Base-by-base conservation (phyloP, 305 asterid genomes). In the Fraxinus sp. region DNA sequence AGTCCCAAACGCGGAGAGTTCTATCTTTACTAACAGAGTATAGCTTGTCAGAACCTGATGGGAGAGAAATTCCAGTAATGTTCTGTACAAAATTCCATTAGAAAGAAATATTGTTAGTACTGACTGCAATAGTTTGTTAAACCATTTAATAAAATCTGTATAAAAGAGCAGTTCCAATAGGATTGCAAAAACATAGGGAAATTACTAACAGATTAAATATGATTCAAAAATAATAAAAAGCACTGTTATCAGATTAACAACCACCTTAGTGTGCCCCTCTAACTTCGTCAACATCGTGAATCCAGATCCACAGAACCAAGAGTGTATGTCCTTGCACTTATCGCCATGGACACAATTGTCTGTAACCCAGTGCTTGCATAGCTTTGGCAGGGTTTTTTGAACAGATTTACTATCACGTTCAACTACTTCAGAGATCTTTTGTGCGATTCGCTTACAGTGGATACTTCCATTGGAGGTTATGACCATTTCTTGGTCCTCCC, bases 31-130 rank as follows among this genome's bases (percentile, higher is more conserved):
- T 85, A 30, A 84, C 86, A 0, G 96, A 84, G 76, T 88, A 91
- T 14, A 94, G 89, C 86, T 89, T 89, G 75, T 84, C 87, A 9
- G 79, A 84, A 77, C 90, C 91, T 80, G 87, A 68, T 28, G 94
- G 94, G n/a, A 92, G 91, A 37, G 92, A 79, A 49, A 94, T 90
- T 52, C 98, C 97, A 57, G 92, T 83, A 76, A 94, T 82, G 79
- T 88, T 88, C 97, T 92, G 76, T 30, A 49, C 62, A 39, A 52
- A 72, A 14, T 18, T 59, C 32, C 59, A 18, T 3, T 49, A 11
- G 70, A 59, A 59, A 6, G 9, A 59, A 59, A 6, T 59, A 59
- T 59, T 20, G 70, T 20, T 59, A 22, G 11, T 59, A 59, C 22
- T 22, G 10, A 1, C 7, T 59, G 11, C 70, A 59, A 59, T 28